These are phyloP conservation scores for Umbilicaria muhlenbergii DNA, from an alignment of 495 filamentous ascomycete species.

Conservation along the genomic window DNA sequence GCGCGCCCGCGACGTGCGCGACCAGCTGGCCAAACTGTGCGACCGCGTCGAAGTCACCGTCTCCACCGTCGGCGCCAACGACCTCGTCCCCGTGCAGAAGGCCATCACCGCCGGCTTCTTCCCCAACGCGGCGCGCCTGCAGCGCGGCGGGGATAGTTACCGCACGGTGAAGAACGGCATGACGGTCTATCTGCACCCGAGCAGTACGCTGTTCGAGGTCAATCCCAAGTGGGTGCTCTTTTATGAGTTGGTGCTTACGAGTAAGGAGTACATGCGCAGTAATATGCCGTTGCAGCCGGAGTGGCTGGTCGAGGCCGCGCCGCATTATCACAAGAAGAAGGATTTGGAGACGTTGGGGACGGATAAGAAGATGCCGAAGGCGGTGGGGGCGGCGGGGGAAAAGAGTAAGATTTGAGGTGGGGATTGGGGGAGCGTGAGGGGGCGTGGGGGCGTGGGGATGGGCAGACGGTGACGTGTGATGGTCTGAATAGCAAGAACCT, in stretches of 20 bases:
- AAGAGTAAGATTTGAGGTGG: constrained; percentile 25
- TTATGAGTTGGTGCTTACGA: constrained; percentile 83
- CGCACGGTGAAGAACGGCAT: constrained; percentile 87
- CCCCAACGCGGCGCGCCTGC: constrained; percentile 76
- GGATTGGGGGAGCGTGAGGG: too few relatives aligned
- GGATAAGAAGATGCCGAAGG: constrained; percentile 67
- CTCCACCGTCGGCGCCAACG: constrained; percentile 50
- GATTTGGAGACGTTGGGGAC: constrained; percentile 69
- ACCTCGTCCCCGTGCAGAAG: constrained; percentile 66
- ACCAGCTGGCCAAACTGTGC: constrained; percentile 88
- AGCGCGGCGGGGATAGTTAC: constrained; percentile 77
- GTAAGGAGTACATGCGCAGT: constrained; percentile 85
- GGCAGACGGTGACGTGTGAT: too few relatives aligned
- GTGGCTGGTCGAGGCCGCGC: constrained; percentile 84
- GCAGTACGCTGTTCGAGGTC: constrained; percentile 60
- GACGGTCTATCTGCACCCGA: constrained; percentile 83
- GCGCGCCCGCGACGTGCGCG: constrained; percentile 80
- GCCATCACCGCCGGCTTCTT: constrained; percentile 90
- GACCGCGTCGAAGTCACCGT: constrained; percentile 77
- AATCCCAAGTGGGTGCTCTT: constrained; percentile 86
- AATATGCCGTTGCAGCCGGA: constrained; percentile 70
- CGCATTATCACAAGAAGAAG: constrained; percentile 90
- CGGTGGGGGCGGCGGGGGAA: constrained; percentile 33
- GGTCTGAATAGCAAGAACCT: too few relatives aligned
- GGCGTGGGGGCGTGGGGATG: too few relatives aligned